Percentiles rank a stretch among this genome's conserved stretches.
phyloP scores from a whole-genome alignment of 805 yeast species.

The Suhomyces canberraensis region DNA sequence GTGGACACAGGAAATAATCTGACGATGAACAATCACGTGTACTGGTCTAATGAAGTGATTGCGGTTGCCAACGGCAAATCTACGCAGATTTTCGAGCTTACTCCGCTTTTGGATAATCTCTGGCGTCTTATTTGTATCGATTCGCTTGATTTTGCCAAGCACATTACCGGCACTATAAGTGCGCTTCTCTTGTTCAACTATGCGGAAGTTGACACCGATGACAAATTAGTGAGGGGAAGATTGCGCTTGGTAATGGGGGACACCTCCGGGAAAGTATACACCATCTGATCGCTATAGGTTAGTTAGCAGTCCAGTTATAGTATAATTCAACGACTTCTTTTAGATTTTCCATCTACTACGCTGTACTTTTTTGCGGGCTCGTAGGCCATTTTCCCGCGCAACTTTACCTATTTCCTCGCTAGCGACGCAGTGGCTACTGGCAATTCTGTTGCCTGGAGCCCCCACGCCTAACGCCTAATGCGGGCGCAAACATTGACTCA shows the following conservation, averaged over 20 bases:
- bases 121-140: constrained; percentile 12
- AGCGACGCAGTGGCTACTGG: no score
- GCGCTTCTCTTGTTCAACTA: constrained; percentile 27
- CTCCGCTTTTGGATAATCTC: constrained; percentile 6
- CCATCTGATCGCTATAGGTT: constrained; percentile 7
- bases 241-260: constrained; percentile 54
- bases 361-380: no score
- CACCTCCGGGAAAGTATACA: constrained; percentile 47
- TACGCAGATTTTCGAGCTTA: constrained; percentile 22
- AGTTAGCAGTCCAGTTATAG: no score
- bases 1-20: constrained; percentile 22
- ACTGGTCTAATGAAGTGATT: constrained; percentile 37
- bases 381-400: no score
- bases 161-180: constrained; percentile 21
- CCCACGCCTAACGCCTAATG: no score
- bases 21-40: constrained; percentile 25
- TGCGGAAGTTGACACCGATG: constrained; percentile 31
- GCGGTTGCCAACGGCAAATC: constrained; percentile 23
- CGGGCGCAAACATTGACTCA: no score
- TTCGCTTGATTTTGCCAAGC: constrained; percentile 1
- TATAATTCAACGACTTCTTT: no score
- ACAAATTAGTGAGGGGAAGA: constrained; percentile 33
- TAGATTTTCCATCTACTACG: no score
- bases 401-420: no score
- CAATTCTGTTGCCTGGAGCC: no score